Percentiles rank a stretch among this genome's conserved stretches.
These are phyloP conservation scores for Microcera coccophila DNA, from an alignment of 2,329 filamentous ascomycete genomes.

Conservation along the genomic window DNA sequence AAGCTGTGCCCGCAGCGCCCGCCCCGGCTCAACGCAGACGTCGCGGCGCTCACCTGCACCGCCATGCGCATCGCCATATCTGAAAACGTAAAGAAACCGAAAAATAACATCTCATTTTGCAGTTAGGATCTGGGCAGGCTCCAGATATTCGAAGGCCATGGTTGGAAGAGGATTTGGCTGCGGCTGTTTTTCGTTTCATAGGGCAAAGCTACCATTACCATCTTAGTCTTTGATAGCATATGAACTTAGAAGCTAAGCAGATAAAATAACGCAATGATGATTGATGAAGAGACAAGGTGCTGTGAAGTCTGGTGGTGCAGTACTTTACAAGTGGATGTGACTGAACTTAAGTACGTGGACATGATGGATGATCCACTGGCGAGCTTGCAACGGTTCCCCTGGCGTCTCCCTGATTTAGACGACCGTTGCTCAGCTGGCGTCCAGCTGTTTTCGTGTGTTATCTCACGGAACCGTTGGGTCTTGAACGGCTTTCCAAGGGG, in stretches of 20 bases:
- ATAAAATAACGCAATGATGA: constrained; percentile 30
- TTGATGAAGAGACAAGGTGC: constrained; percentile 23
- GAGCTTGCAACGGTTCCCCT: too few relatives aligned
- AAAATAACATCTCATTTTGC: constrained; percentile 16
- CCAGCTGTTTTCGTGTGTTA: too few relatives aligned
- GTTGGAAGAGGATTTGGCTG: constrained; percentile 35
- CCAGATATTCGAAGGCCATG: constrained; percentile 33
- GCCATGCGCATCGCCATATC: constrained; percentile 29
- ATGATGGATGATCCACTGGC: too few relatives aligned
- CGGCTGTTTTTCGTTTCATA: constrained; percentile 31
- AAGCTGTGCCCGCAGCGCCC: constrained; percentile 17
- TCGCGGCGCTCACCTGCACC: constrained; percentile 36
- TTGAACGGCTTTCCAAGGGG: too few relatives aligned
- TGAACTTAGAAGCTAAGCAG: constrained; percentile 29
- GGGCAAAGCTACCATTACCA: constrained; percentile 27
- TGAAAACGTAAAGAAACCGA: constrained; percentile 15
- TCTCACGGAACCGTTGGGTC: too few relatives aligned
- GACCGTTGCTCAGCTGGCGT: background rate
- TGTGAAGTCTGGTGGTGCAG: constrained; percentile 15
- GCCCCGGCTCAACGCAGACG: constrained; percentile 17
- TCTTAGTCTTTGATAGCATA: constrained; percentile 33
- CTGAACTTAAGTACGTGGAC: too few relatives aligned
- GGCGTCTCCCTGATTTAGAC: background rate
- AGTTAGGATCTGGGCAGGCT: constrained; percentile 34
- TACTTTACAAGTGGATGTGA: background rate